These are phyloP conservation scores for Tulasnella sp. DNA, from an alignment of 768 basidiomycete genomes.

Conservation along the genomic window DNA sequence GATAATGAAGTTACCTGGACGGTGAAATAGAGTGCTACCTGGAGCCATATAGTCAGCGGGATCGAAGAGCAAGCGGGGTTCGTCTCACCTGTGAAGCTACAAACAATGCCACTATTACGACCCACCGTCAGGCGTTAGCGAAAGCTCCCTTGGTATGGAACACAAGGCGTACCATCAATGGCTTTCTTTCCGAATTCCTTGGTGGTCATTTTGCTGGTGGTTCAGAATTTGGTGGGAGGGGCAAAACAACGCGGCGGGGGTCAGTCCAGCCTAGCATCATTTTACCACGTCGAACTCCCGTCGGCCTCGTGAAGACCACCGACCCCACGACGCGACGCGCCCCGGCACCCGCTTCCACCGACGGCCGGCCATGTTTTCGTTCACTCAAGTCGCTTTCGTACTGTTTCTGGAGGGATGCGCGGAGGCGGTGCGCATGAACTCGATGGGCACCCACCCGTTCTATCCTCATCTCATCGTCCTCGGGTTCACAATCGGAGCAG, in stretches of 20 bases:
- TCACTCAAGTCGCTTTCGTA: background rate
- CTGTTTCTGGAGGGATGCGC: conserved; percentile 21
- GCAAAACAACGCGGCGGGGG: background rate
- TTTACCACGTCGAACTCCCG: conserved; percentile 10
- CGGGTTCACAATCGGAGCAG: background rate
- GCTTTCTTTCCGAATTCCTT: conserved; percentile 23
- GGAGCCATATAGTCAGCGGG: conserved; percentile 31
- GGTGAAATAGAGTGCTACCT: conserved; percentile 78
- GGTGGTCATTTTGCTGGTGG: conserved; percentile 2
- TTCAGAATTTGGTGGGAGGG: background rate
- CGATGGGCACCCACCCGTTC: conserved; percentile 24
- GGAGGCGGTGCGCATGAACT: conserved; percentile 2
- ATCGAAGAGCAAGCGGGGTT: background rate
- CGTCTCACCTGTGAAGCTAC: conserved; percentile 50
- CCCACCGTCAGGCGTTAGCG: background rate
- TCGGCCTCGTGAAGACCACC: background rate
- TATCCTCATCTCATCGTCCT: conserved; percentile 19
- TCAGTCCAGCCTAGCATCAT: background rate
- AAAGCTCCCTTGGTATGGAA: background rate
- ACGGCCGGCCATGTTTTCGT: conserved; percentile 9
- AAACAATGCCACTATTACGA: conserved; percentile 42
- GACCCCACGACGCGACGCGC: background rate
- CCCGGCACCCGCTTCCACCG: background rate
- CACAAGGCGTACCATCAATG: conserved; percentile 15
- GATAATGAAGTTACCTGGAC: conserved; percentile 50